These are phyloP conservation scores for Penicillium mononematosum DNA, from an alignment of 495 filamentous ascomycete species.

Conservation along the genomic window DNA sequence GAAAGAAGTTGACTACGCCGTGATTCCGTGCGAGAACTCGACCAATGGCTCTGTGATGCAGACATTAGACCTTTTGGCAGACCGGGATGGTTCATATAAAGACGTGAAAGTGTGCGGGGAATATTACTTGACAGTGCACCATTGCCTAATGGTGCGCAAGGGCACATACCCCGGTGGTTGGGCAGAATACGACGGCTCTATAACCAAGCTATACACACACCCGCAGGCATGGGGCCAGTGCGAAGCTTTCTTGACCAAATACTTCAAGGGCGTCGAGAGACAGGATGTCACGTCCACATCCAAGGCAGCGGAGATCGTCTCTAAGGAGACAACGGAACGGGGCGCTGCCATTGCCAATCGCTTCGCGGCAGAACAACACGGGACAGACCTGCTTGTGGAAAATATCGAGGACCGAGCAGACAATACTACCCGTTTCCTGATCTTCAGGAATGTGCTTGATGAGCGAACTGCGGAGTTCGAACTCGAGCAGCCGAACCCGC, in stretches of 20 bases:
- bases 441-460: constrained; percentile 55
- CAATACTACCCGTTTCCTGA: constrained; percentile 87
- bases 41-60: constrained; percentile 88
- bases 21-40: constrained; percentile 95
- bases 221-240: constrained; percentile 95
- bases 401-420: constrained; percentile 80
- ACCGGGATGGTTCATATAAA: constrained; percentile 56
- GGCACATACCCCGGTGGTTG: constrained; percentile 31
- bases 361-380: constrained; percentile 65
- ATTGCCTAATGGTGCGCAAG: constrained; percentile 68
- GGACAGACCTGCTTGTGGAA: constrained; percentile 65
- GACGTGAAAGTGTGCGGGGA: constrained; percentile 75
- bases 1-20: constrained; percentile 60
- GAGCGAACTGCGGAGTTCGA: constrained; percentile 21
- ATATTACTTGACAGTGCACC: constrained; percentile 79
- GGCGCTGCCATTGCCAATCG: constrained; percentile 75
- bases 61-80: constrained; percentile 85
- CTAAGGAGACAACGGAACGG: constrained; percentile 52
- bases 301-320: constrained; percentile 74
- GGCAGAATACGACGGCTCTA: constrained; percentile 32
- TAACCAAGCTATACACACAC: constrained; percentile 74
- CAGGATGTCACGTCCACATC: constrained; percentile 87
- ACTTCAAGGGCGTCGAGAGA: constrained; percentile 68
- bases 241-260: constrained; percentile 62
- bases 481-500: constrained; percentile 21